Base-by-base conservation (phyloP, 495 filamentous ascomycete species). In the Penicillium alfredii region DNA sequence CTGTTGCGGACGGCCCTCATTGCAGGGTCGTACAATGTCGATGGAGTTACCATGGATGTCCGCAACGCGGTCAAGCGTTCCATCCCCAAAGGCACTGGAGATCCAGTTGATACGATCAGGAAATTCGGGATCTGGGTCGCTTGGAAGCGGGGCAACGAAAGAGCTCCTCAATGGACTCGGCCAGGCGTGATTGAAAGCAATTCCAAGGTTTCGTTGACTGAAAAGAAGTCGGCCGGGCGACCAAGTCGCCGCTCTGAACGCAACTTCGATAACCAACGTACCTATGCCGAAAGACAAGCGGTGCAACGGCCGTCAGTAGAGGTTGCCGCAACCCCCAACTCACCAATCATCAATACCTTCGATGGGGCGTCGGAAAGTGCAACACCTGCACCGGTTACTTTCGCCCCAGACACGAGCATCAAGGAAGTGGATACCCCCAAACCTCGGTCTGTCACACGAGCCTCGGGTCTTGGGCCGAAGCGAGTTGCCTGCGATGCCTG, bases 111-210 rank as follows among this genome's bases (percentile, higher is more conserved):
- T 8, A 59, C 75, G 24, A 68, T 78, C 35, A 73, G 76, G 36
- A 72, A 42, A 15, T 85, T 86, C 43, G 81, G 78, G 3, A 68
- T 82, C 13, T 86, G 82, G 82, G 73, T 73, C 24, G 72, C 80
- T 14, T 85, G 81, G 81, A 86, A 86, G 48, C 78, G 79, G 33
- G 82, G 81, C 3, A 80, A 81, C 43, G 82, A 84, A 45, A 63
- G 61, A 32, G 74, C 82, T 16, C 77, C 82, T 19, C 64, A 72
- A 35, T 86, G 82, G 82, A 81, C 77, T 26, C 68, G 61, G 12
- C 64, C 69, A 4, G 69, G 71, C 18, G 61, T 60, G 17, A 63
- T 71, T 11, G 64, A 67, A 49, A 63, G 53, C 45, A 67, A 67
- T 28, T 48, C 62, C 21, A 71, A 69, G 38, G 55, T 68, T 17